These are phyloP conservation scores for Silene latifolia DNA, from an alignment of 148 eudicot species.

Conservation along the genomic window DNA sequence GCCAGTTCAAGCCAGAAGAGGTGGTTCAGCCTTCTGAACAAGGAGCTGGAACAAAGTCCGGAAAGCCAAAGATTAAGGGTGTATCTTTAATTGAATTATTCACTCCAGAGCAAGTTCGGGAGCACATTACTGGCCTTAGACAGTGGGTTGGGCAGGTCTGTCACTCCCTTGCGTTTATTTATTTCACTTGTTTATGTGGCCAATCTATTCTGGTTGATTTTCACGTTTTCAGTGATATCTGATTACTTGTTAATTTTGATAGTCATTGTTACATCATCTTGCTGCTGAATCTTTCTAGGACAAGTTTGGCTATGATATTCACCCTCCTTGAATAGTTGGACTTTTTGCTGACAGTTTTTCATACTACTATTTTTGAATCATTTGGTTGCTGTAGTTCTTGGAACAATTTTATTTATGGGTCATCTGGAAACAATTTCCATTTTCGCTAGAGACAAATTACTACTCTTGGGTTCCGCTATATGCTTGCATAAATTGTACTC, in stretches of 20 bases:
- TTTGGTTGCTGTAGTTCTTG: background rate
- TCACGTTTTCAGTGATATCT: background rate
- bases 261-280: background rate
- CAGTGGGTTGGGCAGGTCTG: conserved; percentile 99
- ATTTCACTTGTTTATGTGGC: background rate
- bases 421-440: no score
- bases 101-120: conserved; percentile 90
- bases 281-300: background rate
- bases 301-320: background rate
- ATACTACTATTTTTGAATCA: background rate
- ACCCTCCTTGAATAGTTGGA: background rate
- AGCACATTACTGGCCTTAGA: conserved; percentile 88
- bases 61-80: conserved; percentile 89
- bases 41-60: conserved; percentile 70
- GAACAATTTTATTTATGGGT: background rate
- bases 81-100: conserved; percentile 94
- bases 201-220: background rate
- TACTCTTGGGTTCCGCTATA: no score
- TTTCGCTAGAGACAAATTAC: no score
- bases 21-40: conserved; percentile 46
- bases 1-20: conserved; percentile 43
- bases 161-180: background rate
- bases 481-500: no score
- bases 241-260: background rate
- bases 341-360: background rate